Evolutionary conservation across 2,329 filamentous ascomycete species (phyloP), one percentile per base, ranked within the genome.

Genomic region (Colletotrichum neosansevieriae): DNA sequence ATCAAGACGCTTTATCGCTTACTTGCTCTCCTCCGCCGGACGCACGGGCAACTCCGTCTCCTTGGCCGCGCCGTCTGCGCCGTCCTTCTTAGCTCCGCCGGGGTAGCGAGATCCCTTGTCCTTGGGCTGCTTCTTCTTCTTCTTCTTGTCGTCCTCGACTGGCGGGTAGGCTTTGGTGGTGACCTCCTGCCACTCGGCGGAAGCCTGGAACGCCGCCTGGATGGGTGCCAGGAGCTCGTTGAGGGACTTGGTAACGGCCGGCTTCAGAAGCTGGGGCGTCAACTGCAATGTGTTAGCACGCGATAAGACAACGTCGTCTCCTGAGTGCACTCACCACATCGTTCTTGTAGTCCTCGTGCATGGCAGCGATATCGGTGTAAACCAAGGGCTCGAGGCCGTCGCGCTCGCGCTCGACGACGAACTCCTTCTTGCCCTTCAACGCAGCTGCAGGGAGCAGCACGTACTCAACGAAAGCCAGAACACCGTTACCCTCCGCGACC

Each of bases 201-300:
- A 91, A 0, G 85, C 86, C 71, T 92, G 82, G 81, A 89, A 98
- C 6, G 90, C 91, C 3, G 84, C 86, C 72, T 91, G 90, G 68
- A 99, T 95, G 1, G 95, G 94, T 2, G 86, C 88, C 65, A 97
- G 85, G 12, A 98, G 86, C 44, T 87, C 84, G 72, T 89, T 89
- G 19, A 99, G 86, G 10, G 89, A 93, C 59, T 89, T 86, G 5
- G 92, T 87, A 6, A 97, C 89, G 11, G 93, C 94, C n/a, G 91
- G 87, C 83, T 99, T 98, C 59, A 98, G 84, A 12, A 92, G 82
- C 83, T 98, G 94, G 0, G 96, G 96, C 1, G 92, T 94, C 70
- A 97, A 86, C 86, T 71, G 7, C 24, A 47, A 6, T 36, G 57
- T 74, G 63, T 73, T 53, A 73, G 72, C 58, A 34, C 19, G 13